These are phyloP conservation scores for Cyathus striatus DNA, from an alignment of 768 basidiomycete species.

Conservation along the genomic window DNA sequence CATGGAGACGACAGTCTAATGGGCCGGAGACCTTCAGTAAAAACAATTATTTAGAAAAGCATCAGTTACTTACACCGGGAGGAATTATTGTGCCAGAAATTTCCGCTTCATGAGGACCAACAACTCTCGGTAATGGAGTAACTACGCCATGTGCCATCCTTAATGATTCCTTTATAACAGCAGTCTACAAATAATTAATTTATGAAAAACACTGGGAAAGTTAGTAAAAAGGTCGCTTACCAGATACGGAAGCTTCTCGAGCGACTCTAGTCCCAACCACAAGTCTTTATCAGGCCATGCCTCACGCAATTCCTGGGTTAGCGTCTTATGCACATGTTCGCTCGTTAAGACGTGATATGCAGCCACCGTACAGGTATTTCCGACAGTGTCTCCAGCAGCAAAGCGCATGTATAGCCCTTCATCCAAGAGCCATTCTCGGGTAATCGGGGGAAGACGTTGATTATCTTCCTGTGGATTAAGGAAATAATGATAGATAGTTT, in stretches of 20 bases:
- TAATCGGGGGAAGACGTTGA: slow-evolving; percentile 21
- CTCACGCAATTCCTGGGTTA: slow-evolving; percentile 24
- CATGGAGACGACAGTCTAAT: slow-evolving; percentile 36
- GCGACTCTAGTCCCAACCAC: slow-evolving; percentile 21
- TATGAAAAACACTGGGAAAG: background rate
- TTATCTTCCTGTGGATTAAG: slow-evolving; percentile 25
- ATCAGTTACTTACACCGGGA: slow-evolving; percentile 26
- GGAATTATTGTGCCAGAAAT: slow-evolving; percentile 32
- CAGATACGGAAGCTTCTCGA: slow-evolving; percentile 44
- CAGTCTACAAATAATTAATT: slow-evolving; percentile 24
- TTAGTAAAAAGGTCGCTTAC: slow-evolving; percentile 18
- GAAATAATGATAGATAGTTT: slow-evolving; percentile 32
- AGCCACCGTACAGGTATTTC: slow-evolving; percentile 30
- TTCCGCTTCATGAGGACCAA: slow-evolving; percentile 23
- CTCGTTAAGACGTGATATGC: slow-evolving; percentile 28
- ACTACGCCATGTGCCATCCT: slow-evolving; percentile 34
- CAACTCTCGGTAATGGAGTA: slow-evolving; percentile 32
- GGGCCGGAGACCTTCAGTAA: background rate
- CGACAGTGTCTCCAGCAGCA: slow-evolving; percentile 41
- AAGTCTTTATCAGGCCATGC: slow-evolving; percentile 36
- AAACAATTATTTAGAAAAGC: no score
- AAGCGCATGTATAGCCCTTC: slow-evolving; percentile 30
- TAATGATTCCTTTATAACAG: slow-evolving; percentile 42
- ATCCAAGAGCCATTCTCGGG: slow-evolving; percentile 27
- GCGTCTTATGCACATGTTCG: slow-evolving; percentile 16